Evolutionary conservation across 306 rosid genomes (phyloP).

Genomic region (Astragalus membranaceus): DNA sequence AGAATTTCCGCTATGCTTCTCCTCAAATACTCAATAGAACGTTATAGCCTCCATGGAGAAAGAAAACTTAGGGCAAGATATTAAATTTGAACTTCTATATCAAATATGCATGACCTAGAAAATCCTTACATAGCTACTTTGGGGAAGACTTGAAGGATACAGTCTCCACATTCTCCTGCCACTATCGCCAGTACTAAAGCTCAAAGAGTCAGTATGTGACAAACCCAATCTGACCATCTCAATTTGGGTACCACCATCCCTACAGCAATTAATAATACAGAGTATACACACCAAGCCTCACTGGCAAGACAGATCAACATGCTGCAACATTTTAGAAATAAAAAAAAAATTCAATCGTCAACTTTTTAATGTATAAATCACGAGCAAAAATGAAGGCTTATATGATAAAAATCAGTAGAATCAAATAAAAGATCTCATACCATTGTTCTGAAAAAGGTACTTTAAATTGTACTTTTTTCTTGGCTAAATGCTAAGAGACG

Average conservation of each 20-base stretch:
- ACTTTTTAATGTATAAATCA: background rate
- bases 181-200: slow-evolving; percentile 23
- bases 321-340: slow-evolving; percentile 33
- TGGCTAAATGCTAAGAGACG: slow-evolving; percentile 51
- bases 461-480: slow-evolving; percentile 36
- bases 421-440: slow-evolving; percentile 11
- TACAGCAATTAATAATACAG: slow-evolving; percentile 34
- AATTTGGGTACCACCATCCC: slow-evolving; percentile 25
- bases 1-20: slow-evolving; percentile 48
- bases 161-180: slow-evolving; percentile 22
- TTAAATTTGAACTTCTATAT: slow-evolving; percentile 26
- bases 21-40: slow-evolving; percentile 37
- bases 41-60: slow-evolving; percentile 42
- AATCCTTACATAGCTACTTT: slow-evolving; percentile 7
- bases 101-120: slow-evolving; percentile 25
- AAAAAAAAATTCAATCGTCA: slow-evolving; percentile 14
- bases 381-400: background rate
- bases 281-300: slow-evolving; percentile 34
- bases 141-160: slow-evolving; percentile 16
- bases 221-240: slow-evolving; percentile 25
- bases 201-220: slow-evolving; percentile 31
- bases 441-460: slow-evolving; percentile 31
- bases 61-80: slow-evolving; percentile 30
- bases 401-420: background rate
- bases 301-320: slow-evolving; percentile 26